Percentiles rank a stretch among this genome's conserved stretches.
phyloP scores from a whole-genome alignment of 192 early-diverging fungal genomes.

The Rhizophlyctis rosea region DNA sequence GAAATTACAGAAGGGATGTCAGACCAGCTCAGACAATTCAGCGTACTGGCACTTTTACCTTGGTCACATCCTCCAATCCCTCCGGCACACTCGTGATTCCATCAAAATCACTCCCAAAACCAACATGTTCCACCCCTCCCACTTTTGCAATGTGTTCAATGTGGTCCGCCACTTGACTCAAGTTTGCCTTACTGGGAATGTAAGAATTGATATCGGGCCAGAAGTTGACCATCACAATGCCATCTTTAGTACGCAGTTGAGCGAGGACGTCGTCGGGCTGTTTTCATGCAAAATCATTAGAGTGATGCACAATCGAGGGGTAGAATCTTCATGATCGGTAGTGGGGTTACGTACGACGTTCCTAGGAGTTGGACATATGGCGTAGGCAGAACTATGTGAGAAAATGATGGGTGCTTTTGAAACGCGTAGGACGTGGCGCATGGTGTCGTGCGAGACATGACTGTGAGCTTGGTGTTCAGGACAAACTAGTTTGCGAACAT shows the following conservation, averaged over 20 bases:
- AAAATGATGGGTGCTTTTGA: slow-evolving; percentile 59
- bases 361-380: slow-evolving; percentile 48
- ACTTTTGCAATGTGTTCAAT: slow-evolving; percentile 51
- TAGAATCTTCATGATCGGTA: neutral
- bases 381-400: slow-evolving; percentile 56
- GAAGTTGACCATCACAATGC: slow-evolving; percentile 67
- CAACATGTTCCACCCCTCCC: slow-evolving; percentile 53
- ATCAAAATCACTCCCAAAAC: slow-evolving; percentile 65
- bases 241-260: slow-evolving; percentile 44
- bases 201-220: slow-evolving; percentile 48
- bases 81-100: slow-evolving; percentile 47
- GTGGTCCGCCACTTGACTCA: slow-evolving; percentile 54
- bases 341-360: slow-evolving; percentile 41
- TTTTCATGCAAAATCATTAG: too few relatives aligned
- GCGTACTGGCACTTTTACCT: too few relatives aligned
- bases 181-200: slow-evolving; percentile 25
- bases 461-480: slow-evolving; percentile 1
- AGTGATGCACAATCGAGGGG: neutral
- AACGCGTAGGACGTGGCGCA: slow-evolving; percentile 50
- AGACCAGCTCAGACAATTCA: too few relatives aligned
- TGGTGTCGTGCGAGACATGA: slow-evolving; percentile 60
- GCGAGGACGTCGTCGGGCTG: slow-evolving; percentile 52
- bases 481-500: neutral
- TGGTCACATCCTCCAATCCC: slow-evolving; percentile 60
- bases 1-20: neutral